Conservation (phyloP, 2,329 filamentous ascomycete genomes). For the Apiospora arundinis region DNA sequence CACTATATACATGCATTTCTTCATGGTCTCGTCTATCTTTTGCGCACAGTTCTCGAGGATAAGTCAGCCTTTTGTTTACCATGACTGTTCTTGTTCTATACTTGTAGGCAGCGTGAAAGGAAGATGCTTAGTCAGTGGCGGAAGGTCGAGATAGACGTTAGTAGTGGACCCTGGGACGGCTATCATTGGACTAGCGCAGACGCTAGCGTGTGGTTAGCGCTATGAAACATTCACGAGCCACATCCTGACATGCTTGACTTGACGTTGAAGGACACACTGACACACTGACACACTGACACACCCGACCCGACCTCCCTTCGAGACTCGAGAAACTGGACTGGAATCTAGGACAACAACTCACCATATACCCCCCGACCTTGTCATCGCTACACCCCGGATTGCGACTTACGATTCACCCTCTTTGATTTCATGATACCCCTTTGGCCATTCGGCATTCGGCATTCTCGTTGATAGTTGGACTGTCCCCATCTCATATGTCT, state of each 20-base stretch:
- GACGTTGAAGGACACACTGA: not conserved
- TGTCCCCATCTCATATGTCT: not conserved
- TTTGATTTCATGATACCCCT: conserved; percentile 12
- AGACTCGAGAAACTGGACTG: not conserved
- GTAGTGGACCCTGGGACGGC: not conserved
- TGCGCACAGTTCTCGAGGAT: too few relatives aligned
- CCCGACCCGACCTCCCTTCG: not conserved
- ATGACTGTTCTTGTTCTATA: too few relatives aligned
- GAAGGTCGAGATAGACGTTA: conserved; percentile 3
- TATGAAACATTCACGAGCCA: conserved; percentile 14
- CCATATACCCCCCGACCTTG: not conserved
- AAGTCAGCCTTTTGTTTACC: too few relatives aligned
- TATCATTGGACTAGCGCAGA: not conserved
- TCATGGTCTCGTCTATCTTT: too few relatives aligned
- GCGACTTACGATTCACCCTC: not conserved
- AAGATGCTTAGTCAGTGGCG: not conserved
- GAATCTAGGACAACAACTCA: not conserved
- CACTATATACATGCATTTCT: too few relatives aligned
- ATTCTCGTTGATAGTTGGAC: not conserved
- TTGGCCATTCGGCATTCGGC: not conserved
- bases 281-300: not conserved
- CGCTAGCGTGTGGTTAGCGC: not conserved
- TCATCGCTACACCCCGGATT: not conserved
- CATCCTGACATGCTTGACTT: not conserved
- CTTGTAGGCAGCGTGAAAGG: too few relatives aligned